Evolutionary conservation across 495 filamentous ascomycete species (phyloP), one percentile per base, ranked within the genome.

Genomic region (Hypoxylon crocopeplum): DNA sequence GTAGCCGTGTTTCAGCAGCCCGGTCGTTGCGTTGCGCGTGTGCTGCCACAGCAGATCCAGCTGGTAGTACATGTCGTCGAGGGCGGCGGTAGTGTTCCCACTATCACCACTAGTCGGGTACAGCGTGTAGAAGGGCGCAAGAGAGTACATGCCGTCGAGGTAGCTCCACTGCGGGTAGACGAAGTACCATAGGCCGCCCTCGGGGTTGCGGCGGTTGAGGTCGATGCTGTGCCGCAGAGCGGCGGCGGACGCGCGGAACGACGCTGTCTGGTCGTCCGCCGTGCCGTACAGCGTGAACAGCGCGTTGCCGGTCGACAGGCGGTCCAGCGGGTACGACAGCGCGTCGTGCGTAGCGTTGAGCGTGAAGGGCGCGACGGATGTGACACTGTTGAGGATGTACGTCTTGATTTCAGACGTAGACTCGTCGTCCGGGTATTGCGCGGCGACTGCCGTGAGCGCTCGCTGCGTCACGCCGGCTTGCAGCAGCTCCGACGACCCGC

Each of bases 1-100:
- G 59, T 86, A 86, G 4, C 84, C 84, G 60, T 87, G 84, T 16
- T 72, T 71, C 2, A 87, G 69, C 5, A 86, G 71, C 0, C 76
- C 76, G 0, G 73, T 74, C 1, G 65, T 67, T 10, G 67, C 33
- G 62, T 84, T 73, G 15, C 69, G 63, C 25, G 75, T 79, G 47
- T 82, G 81, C 10, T 27, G 38, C 71, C 82, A 80, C 19, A 84
- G 61, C 1, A 84, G 72, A 12, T 77, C 71, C 12, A 86, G 76
- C 71, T 86, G 81, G 19, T 67, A 65, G 19, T 77, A 62, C 61
- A 85, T 78, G 50, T 83, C 77, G 34, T 77, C 57, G 6, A 68
- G 37, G 6, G 48, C 53, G 8, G 4, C 36, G 6, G 25, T 59
- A 1, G 24, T 54, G 50, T 50, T 67, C 36, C 30, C 22, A n/a